phyloP scores from a whole-genome alignment of 163 green algal species.

The Scenedesmus sp. region DNA sequence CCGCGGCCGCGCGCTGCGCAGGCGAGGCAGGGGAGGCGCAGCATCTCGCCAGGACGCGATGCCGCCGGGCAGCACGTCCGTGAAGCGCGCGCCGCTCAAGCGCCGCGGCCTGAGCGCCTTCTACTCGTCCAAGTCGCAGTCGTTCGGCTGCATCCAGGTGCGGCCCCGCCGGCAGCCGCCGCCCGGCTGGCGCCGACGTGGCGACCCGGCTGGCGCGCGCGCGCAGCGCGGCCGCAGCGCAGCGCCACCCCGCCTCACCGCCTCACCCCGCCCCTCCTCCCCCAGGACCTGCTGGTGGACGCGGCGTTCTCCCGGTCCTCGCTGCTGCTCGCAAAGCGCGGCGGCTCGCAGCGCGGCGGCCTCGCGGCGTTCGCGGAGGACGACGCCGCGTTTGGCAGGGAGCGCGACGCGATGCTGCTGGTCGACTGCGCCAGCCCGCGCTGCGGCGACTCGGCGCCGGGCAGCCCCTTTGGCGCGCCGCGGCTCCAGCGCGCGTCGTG shows the following conservation, averaged over 20 bases:
- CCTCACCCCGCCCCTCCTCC: no score
- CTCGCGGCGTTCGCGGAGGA: no score
- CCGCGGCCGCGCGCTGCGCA: background rate
- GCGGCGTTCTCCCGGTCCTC: constrained; percentile 5
- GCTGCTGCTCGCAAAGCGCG: constrained; percentile 32
- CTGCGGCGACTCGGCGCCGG: background rate
- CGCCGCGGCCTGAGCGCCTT: constrained; percentile 9
- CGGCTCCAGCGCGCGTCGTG: constrained; percentile 2
- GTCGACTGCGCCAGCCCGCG: constrained; percentile 6
- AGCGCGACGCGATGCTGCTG: no score
- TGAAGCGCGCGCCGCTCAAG: constrained; percentile 12
- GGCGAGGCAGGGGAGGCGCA: background rate
- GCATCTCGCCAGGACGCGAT: background rate
- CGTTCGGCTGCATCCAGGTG: constrained; percentile 32
- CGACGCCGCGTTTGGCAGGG: no score
- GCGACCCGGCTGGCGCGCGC: no score
- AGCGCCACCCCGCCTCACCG: no score
- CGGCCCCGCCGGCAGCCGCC: no score
- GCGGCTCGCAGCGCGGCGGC: no score
- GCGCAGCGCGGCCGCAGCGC: no score
- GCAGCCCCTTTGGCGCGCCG: background rate
- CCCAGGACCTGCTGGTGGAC: constrained; percentile 2
- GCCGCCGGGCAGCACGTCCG: background rate
- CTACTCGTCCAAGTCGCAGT: constrained; percentile 37
- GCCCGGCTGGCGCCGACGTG: no score